A percentile compares a stretch with the other conserved stretches of the same genome.
phyloP scores from a whole-genome alignment of 768 basidiomycete genomes.

The Sarcomyxa edulis region DNA sequence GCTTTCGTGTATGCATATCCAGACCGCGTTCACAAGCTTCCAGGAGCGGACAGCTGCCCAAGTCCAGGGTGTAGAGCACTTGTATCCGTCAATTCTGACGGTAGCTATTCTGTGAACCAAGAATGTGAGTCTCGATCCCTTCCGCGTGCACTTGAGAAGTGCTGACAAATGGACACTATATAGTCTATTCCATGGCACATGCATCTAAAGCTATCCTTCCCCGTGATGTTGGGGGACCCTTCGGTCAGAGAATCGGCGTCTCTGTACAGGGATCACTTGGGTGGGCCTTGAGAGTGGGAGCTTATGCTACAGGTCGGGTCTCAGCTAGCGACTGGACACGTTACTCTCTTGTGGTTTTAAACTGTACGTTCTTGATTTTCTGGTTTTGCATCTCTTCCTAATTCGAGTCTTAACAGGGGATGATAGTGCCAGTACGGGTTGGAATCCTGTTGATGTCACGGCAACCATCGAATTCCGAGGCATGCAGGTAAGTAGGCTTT shows the following conservation, averaged over 20 bases:
- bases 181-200: slow-evolving; percentile 71
- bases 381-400: no score
- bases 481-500: slow-evolving; percentile 44
- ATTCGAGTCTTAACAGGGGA: no score
- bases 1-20: no score
- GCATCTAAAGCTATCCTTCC: slow-evolving; percentile 71
- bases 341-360: slow-evolving; percentile 71
- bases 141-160: not conserved
- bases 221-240: slow-evolving; percentile 62
- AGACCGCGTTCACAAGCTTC: no score
- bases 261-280: slow-evolving; percentile 49
- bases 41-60: slow-evolving; percentile 58
- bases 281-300: slow-evolving; percentile 61
- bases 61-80: slow-evolving; percentile 61
- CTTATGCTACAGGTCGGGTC: slow-evolving; percentile 56
- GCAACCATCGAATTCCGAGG: slow-evolving; percentile 64
- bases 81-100: slow-evolving; percentile 60
- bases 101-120: slow-evolving; percentile 62
- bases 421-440: slow-evolving; percentile 45
- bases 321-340: slow-evolving; percentile 51
- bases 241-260: slow-evolving; percentile 64
- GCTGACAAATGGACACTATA: no score
- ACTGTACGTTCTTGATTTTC: no score
- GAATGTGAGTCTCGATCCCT: slow-evolving; percentile 45
- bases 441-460: slow-evolving; percentile 48